Base-by-base conservation (phyloP, 1,284 basidiomycete genomes). In the Phlebopus sp. region DNA sequence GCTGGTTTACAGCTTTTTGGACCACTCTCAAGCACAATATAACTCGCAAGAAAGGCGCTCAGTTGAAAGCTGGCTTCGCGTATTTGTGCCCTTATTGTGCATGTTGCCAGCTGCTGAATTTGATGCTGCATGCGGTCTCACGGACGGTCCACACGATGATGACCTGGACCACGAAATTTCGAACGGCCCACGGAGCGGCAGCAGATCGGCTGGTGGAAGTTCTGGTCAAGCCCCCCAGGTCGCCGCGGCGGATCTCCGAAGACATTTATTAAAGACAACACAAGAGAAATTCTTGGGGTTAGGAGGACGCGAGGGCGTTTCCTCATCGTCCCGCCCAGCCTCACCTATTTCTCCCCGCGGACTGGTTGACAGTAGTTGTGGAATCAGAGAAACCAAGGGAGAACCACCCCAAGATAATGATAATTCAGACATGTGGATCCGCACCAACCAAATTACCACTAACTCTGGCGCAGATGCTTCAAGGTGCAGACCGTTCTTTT, bases 1-100 rank as follows among this genome's bases (percentile, higher is more conserved):
- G 75, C 78, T 99, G 63, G 81, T 95, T 48, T 88, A 92, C 64
- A 84, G 86, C 35, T 97, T 91, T 74, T 77, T 98, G 56, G 94
- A 97, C 60, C 90, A 90, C 57, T 85, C 86, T 42, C 82, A 82
- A 55, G 79, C 78, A 11, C 79, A 84, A 49, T 90, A 93, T 63
- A 86, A 84, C 53, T 69, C 78, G 6, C 74, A 77, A 46, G 96
- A 98, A 69, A 82, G 92, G 42, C 82, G 90, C 47, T 77, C 81
- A 40, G 84, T 97, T 46, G 95, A 97, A 66, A 76, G 78, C 38
- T 94, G 96, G 71, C 72, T 99, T 40, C 82, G 90, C 27, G 73
- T 82, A 15, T 95, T 99, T 66, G 76, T 98, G 39, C 92, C 93
- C 2, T 70, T 84, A 35, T 75, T 98, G 34, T 92, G 88, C 73